phyloP scores from a whole-genome alignment of 305 asterid species.

The Salvia sclarea region DNA sequence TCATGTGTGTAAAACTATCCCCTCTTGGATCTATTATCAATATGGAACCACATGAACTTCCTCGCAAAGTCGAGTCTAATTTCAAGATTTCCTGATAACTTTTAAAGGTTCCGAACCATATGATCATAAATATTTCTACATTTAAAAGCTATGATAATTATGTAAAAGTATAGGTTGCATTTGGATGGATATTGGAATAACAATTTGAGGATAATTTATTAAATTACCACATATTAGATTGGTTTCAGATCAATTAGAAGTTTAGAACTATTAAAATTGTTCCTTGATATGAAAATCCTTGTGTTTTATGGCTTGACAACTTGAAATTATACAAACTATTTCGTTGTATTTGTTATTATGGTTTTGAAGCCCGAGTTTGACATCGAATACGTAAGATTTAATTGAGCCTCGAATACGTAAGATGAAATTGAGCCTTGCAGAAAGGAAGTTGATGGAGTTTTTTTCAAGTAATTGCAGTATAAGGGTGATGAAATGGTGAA shows the following conservation, averaged over 20 bases:
- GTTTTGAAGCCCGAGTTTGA: not conserved
- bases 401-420: not conserved
- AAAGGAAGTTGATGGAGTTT: not conserved
- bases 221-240: not conserved
- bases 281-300: not conserved
- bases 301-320: not conserved
- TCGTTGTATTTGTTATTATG: not conserved
- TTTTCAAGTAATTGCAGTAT: not conserved
- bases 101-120: not conserved
- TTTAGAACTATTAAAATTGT: not conserved
- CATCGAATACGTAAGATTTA: not conserved
- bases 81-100: not conserved
- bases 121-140: not conserved
- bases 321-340: not conserved
- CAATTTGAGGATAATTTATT: not conserved
- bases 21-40: not conserved
- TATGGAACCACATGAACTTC: not conserved
- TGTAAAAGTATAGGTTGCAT: not conserved
- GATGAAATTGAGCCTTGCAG: not conserved
- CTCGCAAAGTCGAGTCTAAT: not conserved
- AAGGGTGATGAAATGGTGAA: conserved; percentile 14
- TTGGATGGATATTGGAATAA: conserved; percentile 5
- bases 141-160: not conserved
- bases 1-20: not conserved
- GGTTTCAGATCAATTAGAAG: not conserved